Evolutionary conservation across 495 filamentous ascomycete species (phyloP), one percentile per base, ranked within the genome.

Genomic region (Darksidea phi): DNA sequence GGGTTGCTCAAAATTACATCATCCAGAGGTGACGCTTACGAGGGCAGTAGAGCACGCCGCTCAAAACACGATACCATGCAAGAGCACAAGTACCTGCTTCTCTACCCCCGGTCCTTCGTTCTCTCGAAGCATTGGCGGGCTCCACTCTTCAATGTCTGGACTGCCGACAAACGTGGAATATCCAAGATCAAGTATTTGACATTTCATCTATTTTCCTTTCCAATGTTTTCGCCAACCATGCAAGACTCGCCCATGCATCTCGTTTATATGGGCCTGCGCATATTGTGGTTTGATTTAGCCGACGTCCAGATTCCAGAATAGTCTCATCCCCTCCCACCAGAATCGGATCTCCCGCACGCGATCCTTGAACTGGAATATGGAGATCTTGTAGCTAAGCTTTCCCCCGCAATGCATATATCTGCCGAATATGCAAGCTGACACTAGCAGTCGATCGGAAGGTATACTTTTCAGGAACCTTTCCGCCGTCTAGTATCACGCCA

Each of bases 361-460:
- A 59, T 59, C 48, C 54, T 28, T 46, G 48, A 47, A 7, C 2
- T 7, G 2, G 24, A 11, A 48, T 25, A 38, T 59, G 61, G 54
- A 48, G 42, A 32, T 41, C 25, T 17, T 42, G 41, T n/a, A 48
- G 20, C 36, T 46, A 66, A 66, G 63, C 63, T 66, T 66, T 61
- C 59, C 63, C 63, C 63, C 63, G 63, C 63, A 66, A 55, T 66
- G 63, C 63, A 57, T 56, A 4, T 21, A 66, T 66, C 63, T 66
- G 57, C 63, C 63, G 63, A 60, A 61, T 43, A 43, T 49, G 48
- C 53, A 36, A 52, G 26, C 53, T 57, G 25, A 43, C 54, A 48
- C 48, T 57, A 47, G 52, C 42, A 52, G 43, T 37, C 49, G 25
- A 56, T 62, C 50, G 15, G 21, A 56, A 54, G 3, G 28, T 3